Conservation (phyloP, 2,329 filamentous ascomycete species). For the Pseudogymnoascus sp. region DNA sequence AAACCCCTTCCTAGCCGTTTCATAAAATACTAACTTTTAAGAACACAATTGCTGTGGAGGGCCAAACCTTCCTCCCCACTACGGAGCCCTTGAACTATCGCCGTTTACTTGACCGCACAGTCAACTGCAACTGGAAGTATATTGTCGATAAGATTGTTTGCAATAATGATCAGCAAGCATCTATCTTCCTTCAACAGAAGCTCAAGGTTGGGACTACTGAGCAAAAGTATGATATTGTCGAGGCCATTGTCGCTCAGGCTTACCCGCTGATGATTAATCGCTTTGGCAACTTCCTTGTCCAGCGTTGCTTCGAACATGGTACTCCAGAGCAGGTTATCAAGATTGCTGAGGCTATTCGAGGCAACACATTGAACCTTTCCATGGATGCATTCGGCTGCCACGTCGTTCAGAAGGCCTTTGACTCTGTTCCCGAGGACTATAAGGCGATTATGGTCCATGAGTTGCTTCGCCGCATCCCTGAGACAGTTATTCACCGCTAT, state of each 20-base stretch:
- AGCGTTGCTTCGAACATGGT: slow-evolving; percentile 97
- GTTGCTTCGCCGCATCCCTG: slow-evolving; percentile 85
- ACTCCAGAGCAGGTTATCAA: slow-evolving; percentile 89
- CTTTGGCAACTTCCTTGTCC: slow-evolving; percentile 96
- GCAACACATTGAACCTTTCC: slow-evolving; percentile 86
- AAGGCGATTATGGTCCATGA: slow-evolving; percentile 99
- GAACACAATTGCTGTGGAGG: slow-evolving; percentile 45
- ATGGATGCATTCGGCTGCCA: slow-evolving; percentile 99
- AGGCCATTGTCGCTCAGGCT: slow-evolving; percentile 89
- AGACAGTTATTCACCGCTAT: slow-evolving; percentile 97
- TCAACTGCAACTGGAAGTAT: slow-evolving; percentile 98
- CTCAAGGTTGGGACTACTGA: slow-evolving; percentile 92
- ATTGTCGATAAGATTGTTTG: slow-evolving; percentile 99
- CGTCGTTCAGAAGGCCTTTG: slow-evolving; percentile 97
- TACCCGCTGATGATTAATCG: slow-evolving; percentile 97
- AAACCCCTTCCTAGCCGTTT: slow-evolving; percentile 19
- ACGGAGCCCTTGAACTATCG: slow-evolving; percentile 95
- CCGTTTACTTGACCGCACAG: slow-evolving; percentile 86
- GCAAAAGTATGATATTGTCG: slow-evolving; percentile 95
- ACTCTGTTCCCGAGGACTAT: slow-evolving; percentile 94
- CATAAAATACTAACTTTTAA: slow-evolving; percentile 22
- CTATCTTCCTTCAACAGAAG: slow-evolving; percentile 97
- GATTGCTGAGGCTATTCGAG: slow-evolving; percentile 89
- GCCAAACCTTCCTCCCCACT: slow-evolving; percentile 73
- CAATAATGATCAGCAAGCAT: slow-evolving; percentile 98